Evolutionary conservation across 1,139 yeast genomes (phyloP), one percentile per base, ranked within the genome.

Genomic region (Sugiyamaella neomexicana): DNA sequence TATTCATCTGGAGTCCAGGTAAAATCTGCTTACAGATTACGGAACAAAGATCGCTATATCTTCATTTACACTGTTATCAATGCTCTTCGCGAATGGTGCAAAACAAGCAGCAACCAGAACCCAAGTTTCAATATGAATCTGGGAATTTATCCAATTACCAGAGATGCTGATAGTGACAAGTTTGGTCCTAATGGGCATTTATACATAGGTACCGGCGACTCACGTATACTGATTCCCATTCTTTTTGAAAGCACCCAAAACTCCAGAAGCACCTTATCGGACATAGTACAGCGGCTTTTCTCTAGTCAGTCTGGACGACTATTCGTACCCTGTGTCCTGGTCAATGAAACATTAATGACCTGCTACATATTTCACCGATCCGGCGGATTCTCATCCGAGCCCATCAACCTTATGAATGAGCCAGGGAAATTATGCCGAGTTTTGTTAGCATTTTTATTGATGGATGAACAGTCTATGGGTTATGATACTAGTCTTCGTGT

Each of bases 381-480:
- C 6, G 51, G 51, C 10, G 40, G 39, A 7, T 36, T 39, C n/a
- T 39, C 39, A 1, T 39, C 51, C 17, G 46, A 47, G 23, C n/a
- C 40, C n/a, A 40, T 47, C 12, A 31, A 29, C 32, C 27, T 37
- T 8, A 7, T 47, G 4, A 31, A 8, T n/a, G 38, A 47, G 1
- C 51, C 51, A 8, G 15, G n/a, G 9, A 39, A 47, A 12, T n/a
- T 47, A 2, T 31, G 45, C 17, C 29, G 27, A 31, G 34, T 47
- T 3, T 47, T 47, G n/a, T 16, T 47, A 17, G 27, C 34, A 9
- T 32, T 39, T 13, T 42, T 47, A 31, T 36, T 47, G 5, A 47
- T 47, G 51, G 51, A 47, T 31, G 51, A 47, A 27, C 40, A 47
- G 20, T 39, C 46, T 8, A 47, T 47, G 51, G 51, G 51, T 17